phyloP scores from a whole-genome alignment of 495 filamentous ascomycete genomes.

The Pyrenula massariospora region DNA sequence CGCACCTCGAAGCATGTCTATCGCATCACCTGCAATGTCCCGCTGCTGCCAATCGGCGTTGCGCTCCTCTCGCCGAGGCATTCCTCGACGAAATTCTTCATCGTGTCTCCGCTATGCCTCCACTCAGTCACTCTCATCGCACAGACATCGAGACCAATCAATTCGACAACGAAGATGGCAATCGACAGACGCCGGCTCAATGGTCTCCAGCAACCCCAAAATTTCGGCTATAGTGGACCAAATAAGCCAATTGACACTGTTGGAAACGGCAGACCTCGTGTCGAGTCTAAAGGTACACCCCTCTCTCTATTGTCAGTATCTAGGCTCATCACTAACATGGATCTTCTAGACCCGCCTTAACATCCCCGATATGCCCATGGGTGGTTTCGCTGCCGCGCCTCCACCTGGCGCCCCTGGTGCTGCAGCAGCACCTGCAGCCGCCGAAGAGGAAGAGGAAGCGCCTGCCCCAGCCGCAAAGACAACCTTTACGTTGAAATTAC shows the following conservation, averaged over 20 bases:
- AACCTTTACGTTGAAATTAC: conserved; percentile 88
- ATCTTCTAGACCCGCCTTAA: conserved; percentile 73
- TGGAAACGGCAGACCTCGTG: conserved; percentile 95
- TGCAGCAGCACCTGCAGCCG: conserved; percentile 53
- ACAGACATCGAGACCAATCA: not conserved
- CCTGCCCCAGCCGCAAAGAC: conserved; percentile 88
- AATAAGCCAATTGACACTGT: conserved; percentile 90
- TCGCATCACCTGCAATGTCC: not conserved
- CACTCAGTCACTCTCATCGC: not conserved
- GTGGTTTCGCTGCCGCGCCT: conserved; percentile 69
- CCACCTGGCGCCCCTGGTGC: conserved; percentile 38
- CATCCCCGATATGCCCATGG: conserved; percentile 93
- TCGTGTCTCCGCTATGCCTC: not conserved
- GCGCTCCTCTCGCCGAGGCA: not conserved
- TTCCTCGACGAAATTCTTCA: not conserved
- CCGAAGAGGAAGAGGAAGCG: conserved; percentile 73
- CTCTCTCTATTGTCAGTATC: not conserved
- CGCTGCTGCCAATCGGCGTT: not conserved
- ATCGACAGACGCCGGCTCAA: conserved; percentile 11
- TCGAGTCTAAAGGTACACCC: conserved; percentile 70
- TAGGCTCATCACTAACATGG: not conserved
- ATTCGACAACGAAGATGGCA: not conserved
- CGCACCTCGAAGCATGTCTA: not conserved
- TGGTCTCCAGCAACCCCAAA: conserved; percentile 62
- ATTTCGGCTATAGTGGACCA: conserved; percentile 90